phyloP scores from a whole-genome alignment of 1,139 yeast genomes.

The Suhomyces panamericanus region DNA sequence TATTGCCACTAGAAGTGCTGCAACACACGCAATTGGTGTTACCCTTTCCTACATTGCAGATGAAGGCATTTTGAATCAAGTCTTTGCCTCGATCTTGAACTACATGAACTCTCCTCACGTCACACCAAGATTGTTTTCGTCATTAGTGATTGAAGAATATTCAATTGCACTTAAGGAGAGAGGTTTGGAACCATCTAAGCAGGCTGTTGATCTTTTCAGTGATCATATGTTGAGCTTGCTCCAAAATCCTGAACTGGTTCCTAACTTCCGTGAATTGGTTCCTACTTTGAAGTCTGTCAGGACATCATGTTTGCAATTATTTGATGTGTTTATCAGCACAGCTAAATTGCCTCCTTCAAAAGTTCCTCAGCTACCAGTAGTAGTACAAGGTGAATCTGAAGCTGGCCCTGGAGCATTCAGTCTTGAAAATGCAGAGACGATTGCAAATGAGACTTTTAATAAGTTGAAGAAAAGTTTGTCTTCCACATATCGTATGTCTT shows the following conservation, averaged over 20 bases:
- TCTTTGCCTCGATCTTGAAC: conserved; percentile 40
- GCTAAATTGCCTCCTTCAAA: conserved; percentile 77
- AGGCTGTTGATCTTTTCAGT: conserved; percentile 25
- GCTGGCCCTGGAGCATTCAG: conserved; percentile 96
- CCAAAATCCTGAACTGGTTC: conserved; percentile 46
- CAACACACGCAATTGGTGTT: conserved; percentile 75
- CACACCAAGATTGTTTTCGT: conserved; percentile 74
- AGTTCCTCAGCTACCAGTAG: conserved; percentile 80
- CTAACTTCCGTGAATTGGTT: conserved; percentile 77
- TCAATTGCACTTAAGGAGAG: conserved; percentile 41
- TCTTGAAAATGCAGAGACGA: conserved; percentile 70
- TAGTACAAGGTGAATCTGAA: conserved; percentile 91
- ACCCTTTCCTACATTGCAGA: conserved; percentile 58
- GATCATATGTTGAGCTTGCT: conserved; percentile 38
- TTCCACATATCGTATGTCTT: conserved; percentile 71
- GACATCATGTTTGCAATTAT: conserved; percentile 81
- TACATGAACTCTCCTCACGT: conserved; percentile 65
- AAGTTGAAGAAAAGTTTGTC: conserved; percentile 64
- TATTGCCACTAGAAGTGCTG: conserved; percentile 71
- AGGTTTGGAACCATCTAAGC: conserved; percentile 18
- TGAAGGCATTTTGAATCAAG: conserved; percentile 32
- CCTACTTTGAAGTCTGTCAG: conserved; percentile 85
- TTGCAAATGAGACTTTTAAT: conserved; percentile 64
- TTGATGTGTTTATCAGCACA: conserved; percentile 71
- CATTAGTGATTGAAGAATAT: conserved; percentile 73